A percentile compares a stretch with the other conserved stretches of the same genome.
phyloP scores from a whole-genome alignment of 164 flowering plant genomes.

The Nymphaea thermarum region DNA sequence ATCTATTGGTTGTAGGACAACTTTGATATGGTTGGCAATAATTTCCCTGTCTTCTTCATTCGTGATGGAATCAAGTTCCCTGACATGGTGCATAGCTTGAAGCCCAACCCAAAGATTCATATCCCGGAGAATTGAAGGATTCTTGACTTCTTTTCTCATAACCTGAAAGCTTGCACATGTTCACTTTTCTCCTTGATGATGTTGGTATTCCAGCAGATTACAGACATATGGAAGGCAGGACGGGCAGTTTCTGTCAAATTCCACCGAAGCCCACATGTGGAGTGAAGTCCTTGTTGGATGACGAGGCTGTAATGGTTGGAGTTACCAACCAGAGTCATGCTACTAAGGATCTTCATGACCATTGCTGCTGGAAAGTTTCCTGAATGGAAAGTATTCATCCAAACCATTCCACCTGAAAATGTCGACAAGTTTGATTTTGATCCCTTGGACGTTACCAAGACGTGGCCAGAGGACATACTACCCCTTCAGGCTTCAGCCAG shows the following conservation, averaged over 20 bases:
- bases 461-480: conserved; percentile 95
- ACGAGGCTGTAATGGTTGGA: conserved; percentile 74
- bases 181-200: conserved; percentile 81
- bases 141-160: conserved; percentile 80
- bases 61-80: conserved; percentile 88
- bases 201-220: conserved; percentile 85
- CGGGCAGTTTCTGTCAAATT: conserved; percentile 77
- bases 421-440: conserved; percentile 87
- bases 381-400: conserved; percentile 92
- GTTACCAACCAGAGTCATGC: conserved; percentile 98
- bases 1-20: conserved; percentile 29
- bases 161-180: conserved; percentile 89
- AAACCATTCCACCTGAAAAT: conserved; percentile 77
- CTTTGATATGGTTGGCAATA: conserved; percentile 80
- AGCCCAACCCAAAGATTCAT: conserved; percentile 81
- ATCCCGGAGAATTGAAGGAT: conserved; percentile 80
- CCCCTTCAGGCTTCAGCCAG: conserved; percentile 80
- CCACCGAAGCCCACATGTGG: conserved; percentile 99
- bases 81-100: conserved; percentile 73
- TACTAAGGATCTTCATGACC: conserved; percentile 82
- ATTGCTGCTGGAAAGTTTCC: conserved; percentile 91
- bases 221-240: conserved; percentile 96
- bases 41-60: conserved; percentile 69
- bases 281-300: conserved; percentile 74
- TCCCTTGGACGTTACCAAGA: conserved; percentile 90